These are phyloP conservation scores for Misopates orontium DNA, from an alignment of 257 asterid genomes.

Conservation along the genomic window DNA sequence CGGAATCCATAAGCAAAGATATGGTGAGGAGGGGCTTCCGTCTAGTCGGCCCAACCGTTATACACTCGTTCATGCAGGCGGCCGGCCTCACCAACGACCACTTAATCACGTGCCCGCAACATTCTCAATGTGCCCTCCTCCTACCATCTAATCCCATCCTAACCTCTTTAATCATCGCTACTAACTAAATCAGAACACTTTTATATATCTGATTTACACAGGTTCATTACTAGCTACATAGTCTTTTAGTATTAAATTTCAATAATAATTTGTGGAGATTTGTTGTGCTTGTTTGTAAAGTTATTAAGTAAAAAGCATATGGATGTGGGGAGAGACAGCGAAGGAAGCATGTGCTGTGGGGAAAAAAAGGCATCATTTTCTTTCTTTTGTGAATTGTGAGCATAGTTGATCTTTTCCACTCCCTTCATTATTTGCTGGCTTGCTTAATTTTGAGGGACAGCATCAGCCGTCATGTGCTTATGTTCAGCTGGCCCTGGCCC, in stretches of 20 bases:
- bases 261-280: not conserved
- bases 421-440: constrained; percentile 13
- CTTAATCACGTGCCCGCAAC: constrained; percentile 66
- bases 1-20: constrained; percentile 84
- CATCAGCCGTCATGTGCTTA: too few species aligned
- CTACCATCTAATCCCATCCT: not conserved
- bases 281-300: constrained; percentile 3
- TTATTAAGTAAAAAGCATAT: not conserved
- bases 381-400: constrained; percentile 9
- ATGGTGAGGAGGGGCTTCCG: constrained; percentile 81
- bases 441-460: not conserved
- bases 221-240: constrained; percentile 5
- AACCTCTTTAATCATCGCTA: not conserved
- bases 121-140: constrained; percentile 31
- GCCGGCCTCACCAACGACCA: constrained; percentile 90
- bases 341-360: constrained; percentile 24
- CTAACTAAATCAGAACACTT: not conserved
- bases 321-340: constrained; percentile 3
- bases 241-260: not conserved
- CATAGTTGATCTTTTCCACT: not conserved
- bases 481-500: too few species aligned
- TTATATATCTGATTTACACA: not conserved
- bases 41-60: constrained; percentile 71
- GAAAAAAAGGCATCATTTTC: constrained; percentile 4
- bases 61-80: constrained; percentile 89